Conservation (phyloP, 768 basidiomycete species). For the Clathrus columnatus region DNA sequence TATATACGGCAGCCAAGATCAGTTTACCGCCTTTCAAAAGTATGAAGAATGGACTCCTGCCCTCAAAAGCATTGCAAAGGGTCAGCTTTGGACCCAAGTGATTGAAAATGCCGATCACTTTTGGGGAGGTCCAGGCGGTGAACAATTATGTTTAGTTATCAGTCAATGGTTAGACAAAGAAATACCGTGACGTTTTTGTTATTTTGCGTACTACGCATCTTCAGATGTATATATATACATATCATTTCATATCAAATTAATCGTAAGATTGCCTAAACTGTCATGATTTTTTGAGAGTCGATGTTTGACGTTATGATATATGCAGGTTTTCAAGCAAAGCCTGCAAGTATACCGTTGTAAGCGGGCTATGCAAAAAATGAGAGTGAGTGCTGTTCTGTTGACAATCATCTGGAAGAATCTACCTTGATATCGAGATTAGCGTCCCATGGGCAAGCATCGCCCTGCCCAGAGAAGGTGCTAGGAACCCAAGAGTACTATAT, state of each 20-base stretch:
- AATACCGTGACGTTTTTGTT: not conserved
- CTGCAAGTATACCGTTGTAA: conserved; percentile 37
- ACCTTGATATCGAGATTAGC: conserved; percentile 14
- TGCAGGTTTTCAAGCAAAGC: conserved; percentile 8
- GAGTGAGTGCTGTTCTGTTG: not conserved
- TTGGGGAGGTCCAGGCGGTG: conserved; percentile 33
- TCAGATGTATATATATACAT: too few relatives aligned
- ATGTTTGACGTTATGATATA: not conserved
- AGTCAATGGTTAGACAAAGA: conserved; percentile 13
- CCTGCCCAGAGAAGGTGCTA: conserved; percentile 26
- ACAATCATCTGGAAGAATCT: conserved; percentile 3
- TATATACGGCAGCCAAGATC: conserved; percentile 59
- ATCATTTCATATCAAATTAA: too few relatives aligned
- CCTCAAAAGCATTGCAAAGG: conserved; percentile 24
- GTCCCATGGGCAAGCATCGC: conserved; percentile 24
- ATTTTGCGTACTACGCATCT: too few relatives aligned
- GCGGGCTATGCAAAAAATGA: conserved; percentile 39
- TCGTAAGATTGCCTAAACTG: too few relatives aligned
- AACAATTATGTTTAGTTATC: conserved; percentile 11
- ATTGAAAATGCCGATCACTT: conserved; percentile 55
- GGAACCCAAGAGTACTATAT: conserved; percentile 29
- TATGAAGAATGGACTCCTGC: conserved; percentile 49
- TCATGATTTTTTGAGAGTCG: too few relatives aligned
- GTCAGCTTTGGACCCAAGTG: conserved; percentile 25
- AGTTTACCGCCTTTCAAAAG: conserved; percentile 50